Evolutionary conservation across 495 filamentous ascomycete genomes (phyloP), one percentile per base, ranked within the genome.

Genomic region (Penicillium psychrofluorescens): DNA sequence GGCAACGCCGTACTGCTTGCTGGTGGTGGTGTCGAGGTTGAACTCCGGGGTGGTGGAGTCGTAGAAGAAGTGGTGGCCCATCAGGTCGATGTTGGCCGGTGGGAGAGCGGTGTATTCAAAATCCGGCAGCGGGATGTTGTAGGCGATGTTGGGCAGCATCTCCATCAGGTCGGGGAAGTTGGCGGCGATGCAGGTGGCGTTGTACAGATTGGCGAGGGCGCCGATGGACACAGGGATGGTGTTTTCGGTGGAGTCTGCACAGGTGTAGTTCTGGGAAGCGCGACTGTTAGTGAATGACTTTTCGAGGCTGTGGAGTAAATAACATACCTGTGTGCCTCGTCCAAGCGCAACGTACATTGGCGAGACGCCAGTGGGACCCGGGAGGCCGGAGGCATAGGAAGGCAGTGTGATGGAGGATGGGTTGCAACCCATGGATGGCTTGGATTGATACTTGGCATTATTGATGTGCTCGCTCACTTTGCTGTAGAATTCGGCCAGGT

Each of bases 131-230:
- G 80, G 56, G 22, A 62, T 52, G 14, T 43, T 52, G 47, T 64
- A 67, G 11, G 57, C 59, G 27, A 67, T 48, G 45, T 54, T 56
- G 13, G 67, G 59, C 35, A 86, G 66, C 8, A 70, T 51, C 42
- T 69, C 44, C 40, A 90, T 64, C 8, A 91, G 64, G 40, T 79
- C 76, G 2, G 85, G 81, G 48, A 74, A 75, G 46, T 76, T 70
- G 29, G 80, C 72, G 7, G 85, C 85, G 22, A 88, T 56, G 71
- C 91, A 98, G 39, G 84, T 84, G 35, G 77, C 83, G 66, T 98
- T 86, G 81, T 83, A 96, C 48, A 98, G 88, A 16, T 74, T 81
- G 37, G 92, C 92, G 12, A 88, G 61, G 42, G 92, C 92, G 46
- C 92, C 92, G 34, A 74, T 59, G 12, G 80, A 63, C 5, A 58